Conservation (phyloP, 352 stramenopile genomes). For the Pythium brachiatum region DNA sequence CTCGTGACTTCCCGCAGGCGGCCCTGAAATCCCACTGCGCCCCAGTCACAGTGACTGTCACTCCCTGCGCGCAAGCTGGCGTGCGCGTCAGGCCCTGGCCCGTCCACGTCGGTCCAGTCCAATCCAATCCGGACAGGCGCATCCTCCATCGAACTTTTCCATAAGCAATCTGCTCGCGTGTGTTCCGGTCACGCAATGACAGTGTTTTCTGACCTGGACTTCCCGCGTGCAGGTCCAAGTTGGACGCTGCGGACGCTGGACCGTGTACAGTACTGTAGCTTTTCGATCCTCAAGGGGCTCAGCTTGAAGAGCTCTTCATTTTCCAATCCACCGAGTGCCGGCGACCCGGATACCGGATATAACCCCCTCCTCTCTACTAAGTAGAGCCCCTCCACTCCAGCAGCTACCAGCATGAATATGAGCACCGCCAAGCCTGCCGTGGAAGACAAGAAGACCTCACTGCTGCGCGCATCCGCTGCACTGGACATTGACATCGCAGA, state of each 20-base stretch:
- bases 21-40: not conserved
- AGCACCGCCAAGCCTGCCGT: not conserved
- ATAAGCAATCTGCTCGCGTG: not conserved
- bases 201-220: not conserved
- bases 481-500: conserved; percentile 19
- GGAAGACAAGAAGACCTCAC: conserved; percentile 8
- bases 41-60: not conserved
- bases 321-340: not conserved
- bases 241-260: too few species aligned
- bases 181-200: not conserved
- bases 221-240: not conserved
- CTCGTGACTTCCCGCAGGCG: not conserved
- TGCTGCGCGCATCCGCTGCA: conserved; percentile 11
- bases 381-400: too few species aligned
- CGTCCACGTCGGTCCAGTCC: not conserved
- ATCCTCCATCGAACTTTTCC: not conserved
- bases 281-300: too few species aligned
- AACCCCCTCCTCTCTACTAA: too few species aligned
- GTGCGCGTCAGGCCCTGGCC: not conserved
- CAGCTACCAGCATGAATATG: not conserved
- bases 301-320: too few species aligned
- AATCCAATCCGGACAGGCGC: not conserved
- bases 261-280: too few species aligned
- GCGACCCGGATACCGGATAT: not conserved
- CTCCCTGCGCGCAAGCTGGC: too few species aligned